A percentile compares a stretch with the other conserved stretches of the same genome.
These are phyloP conservation scores for Suillus decipiens DNA, from an alignment of 768 basidiomycete species.

Conservation along the genomic window DNA sequence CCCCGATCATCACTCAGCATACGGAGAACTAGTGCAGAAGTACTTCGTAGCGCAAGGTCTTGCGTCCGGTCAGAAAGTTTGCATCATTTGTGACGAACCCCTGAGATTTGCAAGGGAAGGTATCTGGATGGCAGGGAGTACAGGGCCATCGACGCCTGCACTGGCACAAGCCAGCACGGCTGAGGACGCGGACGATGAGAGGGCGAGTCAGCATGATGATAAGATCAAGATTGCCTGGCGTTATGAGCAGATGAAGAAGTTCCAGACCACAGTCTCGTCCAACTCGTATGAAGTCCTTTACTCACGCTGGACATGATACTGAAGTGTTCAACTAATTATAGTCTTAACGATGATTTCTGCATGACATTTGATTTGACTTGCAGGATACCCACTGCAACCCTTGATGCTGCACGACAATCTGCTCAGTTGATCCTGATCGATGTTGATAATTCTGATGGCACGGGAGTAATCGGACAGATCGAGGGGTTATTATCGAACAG, in stretches of 20 bases:
- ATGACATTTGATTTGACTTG: slow-evolving; percentile 71
- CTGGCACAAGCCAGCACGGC: slow-evolving; percentile 18
- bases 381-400: slow-evolving; percentile 52
- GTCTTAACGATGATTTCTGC: slow-evolving; percentile 64
- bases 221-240: slow-evolving; percentile 97
- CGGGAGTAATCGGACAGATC: slow-evolving; percentile 31
- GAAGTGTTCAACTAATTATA: slow-evolving; percentile 27
- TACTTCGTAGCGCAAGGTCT: slow-evolving; percentile 92
- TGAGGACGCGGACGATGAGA: slow-evolving; percentile 40
- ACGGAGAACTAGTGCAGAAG: slow-evolving; percentile 81
- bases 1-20: slow-evolving; percentile 86
- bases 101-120: slow-evolving; percentile 62
- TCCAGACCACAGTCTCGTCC: slow-evolving; percentile 77
- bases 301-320: slow-evolving; percentile 8
- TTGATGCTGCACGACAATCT: slow-evolving; percentile 45
- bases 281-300: slow-evolving; percentile 44
- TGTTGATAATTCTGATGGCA: slow-evolving; percentile 18
- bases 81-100: slow-evolving; percentile 63
- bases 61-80: slow-evolving; percentile 64
- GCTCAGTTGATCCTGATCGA: slow-evolving; percentile 39
- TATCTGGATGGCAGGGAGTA: slow-evolving; percentile 70
- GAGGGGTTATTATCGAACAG: slow-evolving; percentile 26
- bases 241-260: slow-evolving; percentile 91
- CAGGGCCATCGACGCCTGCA: slow-evolving; percentile 12
- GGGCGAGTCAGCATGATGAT: slow-evolving; percentile 42